phyloP scores from a whole-genome alignment of 2,329 filamentous ascomycete species.

The Cytospora piceicola region DNA sequence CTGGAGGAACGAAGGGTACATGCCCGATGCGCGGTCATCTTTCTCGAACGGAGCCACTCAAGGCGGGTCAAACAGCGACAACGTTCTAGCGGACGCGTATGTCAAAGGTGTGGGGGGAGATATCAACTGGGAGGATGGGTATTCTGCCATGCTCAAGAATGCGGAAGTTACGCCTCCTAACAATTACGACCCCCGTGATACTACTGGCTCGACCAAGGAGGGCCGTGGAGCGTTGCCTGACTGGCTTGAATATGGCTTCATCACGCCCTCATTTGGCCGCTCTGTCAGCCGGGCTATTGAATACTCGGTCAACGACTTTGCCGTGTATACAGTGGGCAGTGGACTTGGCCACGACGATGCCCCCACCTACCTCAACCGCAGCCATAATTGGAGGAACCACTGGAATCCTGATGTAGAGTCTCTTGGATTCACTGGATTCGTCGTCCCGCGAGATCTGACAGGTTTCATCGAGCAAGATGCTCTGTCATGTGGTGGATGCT shows the following conservation, averaged over 20 bases:
- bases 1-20: conserved; percentile 66
- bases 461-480: conserved; percentile 61
- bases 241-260: conserved; percentile 67
- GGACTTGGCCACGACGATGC: conserved; percentile 61
- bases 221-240: conserved; percentile 71
- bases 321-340: conserved; percentile 64
- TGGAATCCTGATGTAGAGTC: conserved; percentile 65
- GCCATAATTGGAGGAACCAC: conserved; percentile 72
- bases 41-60: conserved; percentile 72
- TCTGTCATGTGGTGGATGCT: conserved; percentile 64
- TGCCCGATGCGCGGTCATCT: conserved; percentile 68
- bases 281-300: conserved; percentile 69
- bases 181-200: conserved; percentile 60
- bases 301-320: conserved; percentile 72
- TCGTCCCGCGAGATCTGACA: conserved; percentile 61
- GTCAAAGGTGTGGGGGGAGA: conserved; percentile 67
- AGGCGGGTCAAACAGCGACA: conserved; percentile 72
- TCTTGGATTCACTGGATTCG: conserved; percentile 66
- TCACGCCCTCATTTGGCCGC: conserved; percentile 64
- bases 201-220: conserved; percentile 66
- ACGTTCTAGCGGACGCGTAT: conserved; percentile 72
- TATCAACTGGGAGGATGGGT: conserved; percentile 67
- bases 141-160: conserved; percentile 67
- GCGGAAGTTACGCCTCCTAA: conserved; percentile 66
- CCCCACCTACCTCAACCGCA: conserved; percentile 63